Evolutionary conservation across 2,329 filamentous ascomycete species (phyloP), one percentile per base, ranked within the genome.

Genomic region (Colletotrichum siamense): DNA sequence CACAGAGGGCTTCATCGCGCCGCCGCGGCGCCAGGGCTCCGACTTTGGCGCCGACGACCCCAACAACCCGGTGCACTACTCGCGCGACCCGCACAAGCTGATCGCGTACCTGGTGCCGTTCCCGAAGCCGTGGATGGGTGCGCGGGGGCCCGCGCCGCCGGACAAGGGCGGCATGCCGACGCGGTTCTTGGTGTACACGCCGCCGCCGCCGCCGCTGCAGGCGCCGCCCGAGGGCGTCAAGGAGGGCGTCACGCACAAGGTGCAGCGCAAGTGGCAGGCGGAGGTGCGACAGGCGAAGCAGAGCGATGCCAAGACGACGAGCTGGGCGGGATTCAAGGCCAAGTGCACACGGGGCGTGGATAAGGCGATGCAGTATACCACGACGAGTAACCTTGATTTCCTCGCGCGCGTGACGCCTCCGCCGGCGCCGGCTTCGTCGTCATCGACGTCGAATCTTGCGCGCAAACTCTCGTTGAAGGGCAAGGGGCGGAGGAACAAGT

Each of bases 341-440:
- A 76, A 76, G 64, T 76, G 73, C 55, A 76, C 73, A 1, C 32
- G 73, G 15, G 73, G 73, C 0, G 73, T 76, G 8, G 73, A 76
- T 8, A 76, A 73, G 59, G 73, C 73, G 13, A 76, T 76, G 73
- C 73, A 76, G 28, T 76, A 76, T 28, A 76, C 73, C 6, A 76
- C 73, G 13, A 76, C 73, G 6, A 76, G 73, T 28, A 76, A 76
- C 10, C 34, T 76, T 9, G 73, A 76, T 22, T 76, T 73, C 18
- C 70, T 76, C 10, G 69, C 73, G 5, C 64, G 73, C 13, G 73
- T 76, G 15, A 73, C 69, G 16, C 73, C 73, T 6, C 64, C 73
- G 26, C 39, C 64, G 6, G 44, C 44, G 10, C 44, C 44, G 6
- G 44, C 44, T 7, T 68, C 52, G 8, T 30, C 70, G 5, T 66